Evolutionary conservation across 2,329 filamentous ascomycete species (phyloP), one percentile per base, ranked within the genome.

Genomic region (Claviceps arundinis): DNA sequence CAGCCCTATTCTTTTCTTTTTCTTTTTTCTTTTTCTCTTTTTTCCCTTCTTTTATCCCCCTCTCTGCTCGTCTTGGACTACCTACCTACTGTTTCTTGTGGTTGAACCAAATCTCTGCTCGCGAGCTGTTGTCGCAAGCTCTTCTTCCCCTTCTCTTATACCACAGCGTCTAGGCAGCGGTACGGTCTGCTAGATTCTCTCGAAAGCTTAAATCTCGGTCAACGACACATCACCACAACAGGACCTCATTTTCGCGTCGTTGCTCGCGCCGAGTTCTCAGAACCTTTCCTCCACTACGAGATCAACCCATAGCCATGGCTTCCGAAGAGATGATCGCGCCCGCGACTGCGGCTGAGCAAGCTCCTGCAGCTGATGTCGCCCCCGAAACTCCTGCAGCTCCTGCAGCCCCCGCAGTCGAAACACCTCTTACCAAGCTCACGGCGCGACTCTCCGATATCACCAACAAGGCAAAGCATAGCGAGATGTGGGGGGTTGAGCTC

Each of bases 401-500:
- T 16, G 22, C 37, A 4, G 34, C 41, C 9, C 19, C 58, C 9
- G 9, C 30, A 34, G 30, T 34, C 8, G 58, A 67, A 55, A 67
- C 65, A 14, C 60, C 72, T 13, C 70, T 87, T 37, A 65, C 68
- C 50, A 71, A 77, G 55, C 74, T 89, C 56, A 77, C 80, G 55
- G 71, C 72, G 9, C 72, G 73, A 34, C 73, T 90, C 37, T 69
- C 77, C 5, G 66, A 72, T 6, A 77, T 89, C 55, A 67, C 82
- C 54, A 68, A 71, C 48, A 72, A 75, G 54, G 71, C 78, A 50
- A 74, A 70, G 16, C 77, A 95, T 68, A 70, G 71, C 50, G 89
- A 96, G 73, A 87, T 96, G 76, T 97, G 90, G 81, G 90, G 90
- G 48, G 81, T 96, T 51, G 72, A 77, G 37, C 79, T 96, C 45